Evolutionary conservation across 495 filamentous ascomycete genomes (phyloP), one percentile per base, ranked within the genome.

Genomic region (Annulohypoxylon stygium): DNA sequence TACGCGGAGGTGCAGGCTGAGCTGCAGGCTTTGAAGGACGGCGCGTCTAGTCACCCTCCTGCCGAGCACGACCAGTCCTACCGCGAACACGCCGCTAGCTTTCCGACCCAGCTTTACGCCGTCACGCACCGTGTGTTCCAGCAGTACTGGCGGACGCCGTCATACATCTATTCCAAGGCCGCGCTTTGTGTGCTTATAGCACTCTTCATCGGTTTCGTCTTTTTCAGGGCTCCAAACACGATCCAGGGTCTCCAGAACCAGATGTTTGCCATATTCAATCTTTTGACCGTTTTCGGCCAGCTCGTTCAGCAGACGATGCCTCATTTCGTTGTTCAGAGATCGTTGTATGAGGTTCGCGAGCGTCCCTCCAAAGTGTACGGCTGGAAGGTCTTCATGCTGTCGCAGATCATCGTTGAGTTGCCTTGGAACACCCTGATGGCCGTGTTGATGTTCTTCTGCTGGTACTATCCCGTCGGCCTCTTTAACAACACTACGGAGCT

Each of bases 191-290:
- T 85, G 26, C 75, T 86, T 26, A 83, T 90, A 69, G 87, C 86
- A 1, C 82, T 97, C 3, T 97, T 97, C 82, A 94, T 95, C 77
- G 93, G 93, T 11, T 95, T 98, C 80, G 93, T 93, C 23, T 97
- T 98, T 82, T 94, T 88, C 87, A 85, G 89, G 18, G 87, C 92
- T 6, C 82, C 87, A 30, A 92, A 89, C 77, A 88, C 86, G 16
- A 80, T 90, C 2, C 92, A 96, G 79, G 94, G 93, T 43, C 86
- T 97, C 16, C 93, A 95, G 76, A 96, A 97, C 77, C 91, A 94
- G 76, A 91, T 96, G 84, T 96, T 97, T 76, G 84, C 88, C 75
- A 90, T 97, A 75, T 97, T 97, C 84, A 90, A 95, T 85, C 80
- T 97, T 4, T 82, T 94, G 50, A 91, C 88, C 23, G 88, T 97